Evolutionary conservation across 2,329 filamentous ascomycete species (phyloP), one percentile per base, ranked within the genome.

Genomic region (Aspergillus phoenicis): DNA sequence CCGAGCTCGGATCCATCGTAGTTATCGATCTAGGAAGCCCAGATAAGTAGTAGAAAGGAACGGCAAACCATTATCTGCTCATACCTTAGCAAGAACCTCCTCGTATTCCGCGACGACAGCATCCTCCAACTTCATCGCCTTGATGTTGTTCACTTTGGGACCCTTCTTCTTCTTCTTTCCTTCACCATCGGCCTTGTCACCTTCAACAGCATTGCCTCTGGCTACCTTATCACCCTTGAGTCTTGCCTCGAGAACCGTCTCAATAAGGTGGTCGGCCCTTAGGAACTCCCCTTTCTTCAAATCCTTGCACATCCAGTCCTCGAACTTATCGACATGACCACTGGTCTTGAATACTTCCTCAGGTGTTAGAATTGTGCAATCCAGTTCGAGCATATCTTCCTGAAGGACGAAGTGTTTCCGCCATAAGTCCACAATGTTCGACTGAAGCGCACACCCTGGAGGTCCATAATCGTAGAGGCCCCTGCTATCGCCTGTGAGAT

Each of bases 261-360:
- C 93, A 67, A 99, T 93, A 71, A 98, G 87, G 82, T 99, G 95
- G 75, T 99, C 95, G 61, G 95, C 93, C 69, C 95, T 88, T 75
- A 99, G 88, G 73, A 97, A 97, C 78, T 99, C 95, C 75, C 95
- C 95, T 71, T 89, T 97, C 85, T 96, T 96, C 64, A 93, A 91
- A 78, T 99, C 95, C 80, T 96, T 97, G 88, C 91, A 97, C 93
- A 98, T 97, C 91, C 91, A 98, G 78, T 98, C 94, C 78, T 92
- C 91, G 73, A 98, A 98, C 80, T 96, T 96, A 78, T 97, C 94
- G 66, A 98, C 95, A 80, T 99, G 95, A 65, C 95, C 95, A 77
- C 88, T 91, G 56, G 94, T 97, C 85, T 98, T 96, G 73, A 99
- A 86, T 38, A 99, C 91, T 49, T 95, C 91, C 71, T 95, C 88